A percentile compares a stretch with the other conserved stretches of the same genome.
These are phyloP conservation scores for Dothiorella sarmentorum DNA, from an alignment of 2,329 filamentous ascomycete genomes.

Conservation along the genomic window DNA sequence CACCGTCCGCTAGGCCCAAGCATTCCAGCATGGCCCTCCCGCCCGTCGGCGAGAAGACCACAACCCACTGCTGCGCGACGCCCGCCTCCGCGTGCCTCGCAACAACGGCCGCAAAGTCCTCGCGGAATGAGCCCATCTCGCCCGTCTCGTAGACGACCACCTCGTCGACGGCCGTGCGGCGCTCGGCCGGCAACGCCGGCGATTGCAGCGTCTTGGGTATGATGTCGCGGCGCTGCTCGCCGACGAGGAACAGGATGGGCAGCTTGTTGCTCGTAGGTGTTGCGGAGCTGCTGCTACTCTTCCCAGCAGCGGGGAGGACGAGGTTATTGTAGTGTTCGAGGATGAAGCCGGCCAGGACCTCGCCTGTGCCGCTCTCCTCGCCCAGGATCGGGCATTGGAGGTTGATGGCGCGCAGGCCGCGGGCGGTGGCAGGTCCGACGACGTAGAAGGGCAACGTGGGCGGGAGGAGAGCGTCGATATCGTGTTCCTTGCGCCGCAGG, in stretches of 20 bases:
- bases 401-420: conserved; percentile 60
- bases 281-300: conserved; percentile 27
- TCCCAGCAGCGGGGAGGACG: conserved; percentile 21
- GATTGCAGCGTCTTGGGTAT: conserved; percentile 78
- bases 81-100: conserved; percentile 39
- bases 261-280: conserved; percentile 50
- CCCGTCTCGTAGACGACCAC: conserved; percentile 82
- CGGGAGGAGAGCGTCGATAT: conserved; percentile 38
- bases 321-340: conserved; percentile 66
- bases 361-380: conserved; percentile 79
- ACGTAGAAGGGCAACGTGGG: conserved; percentile 65
- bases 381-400: conserved; percentile 63
- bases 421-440: conserved; percentile 76
- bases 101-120: conserved; percentile 58
- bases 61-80: conserved; percentile 60
- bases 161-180: conserved; percentile 68
- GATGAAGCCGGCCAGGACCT: conserved; percentile 73
- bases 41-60: conserved; percentile 65
- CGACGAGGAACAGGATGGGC: conserved; percentile 79
- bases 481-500: conserved; percentile 39
- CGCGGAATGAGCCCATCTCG: conserved; percentile 73
- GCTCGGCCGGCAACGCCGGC: conserved; percentile 44
- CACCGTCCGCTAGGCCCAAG: conserved; percentile 44
- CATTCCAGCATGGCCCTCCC: conserved; percentile 59
- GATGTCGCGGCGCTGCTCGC: conserved; percentile 83